These are phyloP conservation scores for Bacidia gigantensis DNA, from an alignment of 495 filamentous ascomycete species.

Conservation along the genomic window DNA sequence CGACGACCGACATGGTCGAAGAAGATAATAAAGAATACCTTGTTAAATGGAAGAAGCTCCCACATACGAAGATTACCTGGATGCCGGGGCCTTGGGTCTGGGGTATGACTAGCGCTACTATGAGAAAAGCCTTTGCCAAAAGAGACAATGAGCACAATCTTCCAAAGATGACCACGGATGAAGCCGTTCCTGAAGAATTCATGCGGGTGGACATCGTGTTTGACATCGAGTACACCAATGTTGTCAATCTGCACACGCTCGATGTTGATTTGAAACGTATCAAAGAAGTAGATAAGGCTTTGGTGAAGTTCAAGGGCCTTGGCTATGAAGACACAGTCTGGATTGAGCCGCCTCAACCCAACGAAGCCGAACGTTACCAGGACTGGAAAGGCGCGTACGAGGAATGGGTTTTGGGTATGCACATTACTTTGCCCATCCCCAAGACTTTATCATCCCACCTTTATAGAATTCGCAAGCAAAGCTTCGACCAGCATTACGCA, in stretches of 20 bases:
- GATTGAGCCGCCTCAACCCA: constrained; percentile 64
- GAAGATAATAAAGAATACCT: constrained; percentile 79
- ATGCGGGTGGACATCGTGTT: constrained; percentile 80
- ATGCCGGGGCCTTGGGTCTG: constrained; percentile 80
- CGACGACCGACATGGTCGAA: constrained; percentile 38
- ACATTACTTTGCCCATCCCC: constrained; percentile 44
- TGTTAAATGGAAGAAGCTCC: constrained; percentile 68
- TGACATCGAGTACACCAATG: constrained; percentile 50
- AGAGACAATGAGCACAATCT: constrained; percentile 44
- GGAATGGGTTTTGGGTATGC: constrained; percentile 65
- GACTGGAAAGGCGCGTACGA: constrained; percentile 72
- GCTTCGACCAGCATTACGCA: constrained; percentile 53
- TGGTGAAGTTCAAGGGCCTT: constrained; percentile 92
- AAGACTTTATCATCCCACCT: constrained; percentile 46
- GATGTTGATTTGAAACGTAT: constrained; percentile 55
- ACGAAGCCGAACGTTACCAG: constrained; percentile 55
- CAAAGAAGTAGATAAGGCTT: constrained; percentile 51
- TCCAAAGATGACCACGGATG: constrained; percentile 56
- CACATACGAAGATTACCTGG: constrained; percentile 72
- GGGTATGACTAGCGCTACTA: constrained; percentile 48
- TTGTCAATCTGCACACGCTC: constrained; percentile 32
- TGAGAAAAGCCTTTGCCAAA: constrained; percentile 63
- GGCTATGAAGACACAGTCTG: constrained; percentile 82
- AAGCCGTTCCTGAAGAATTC: constrained; percentile 75
- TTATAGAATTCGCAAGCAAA: constrained; percentile 40